Conservation (phyloP, 805 yeast species). For the Blastobotrys robertii region DNA sequence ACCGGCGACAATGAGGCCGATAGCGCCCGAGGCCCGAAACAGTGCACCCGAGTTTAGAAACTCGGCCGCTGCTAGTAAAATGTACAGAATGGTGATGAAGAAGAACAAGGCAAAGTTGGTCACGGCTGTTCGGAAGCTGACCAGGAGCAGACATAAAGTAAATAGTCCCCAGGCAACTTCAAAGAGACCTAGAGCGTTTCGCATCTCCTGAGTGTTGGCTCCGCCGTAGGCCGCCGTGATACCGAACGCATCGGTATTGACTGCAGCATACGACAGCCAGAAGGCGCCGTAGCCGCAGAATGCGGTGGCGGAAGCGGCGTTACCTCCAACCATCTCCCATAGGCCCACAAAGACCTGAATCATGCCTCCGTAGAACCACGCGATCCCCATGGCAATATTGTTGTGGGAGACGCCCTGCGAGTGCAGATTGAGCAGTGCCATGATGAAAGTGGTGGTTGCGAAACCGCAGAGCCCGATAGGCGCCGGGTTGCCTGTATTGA, state of each 20-base stretch:
- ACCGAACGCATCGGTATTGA: slow-evolving; percentile 50
- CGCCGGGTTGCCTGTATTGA: slow-evolving; percentile 44
- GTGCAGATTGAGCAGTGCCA: slow-evolving; percentile 44
- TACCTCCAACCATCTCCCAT: slow-evolving; percentile 56
- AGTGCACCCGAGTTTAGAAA: slow-evolving; percentile 30
- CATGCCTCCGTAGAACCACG: slow-evolving; percentile 55
- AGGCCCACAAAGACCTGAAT: slow-evolving; percentile 53
- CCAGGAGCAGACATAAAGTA: slow-evolving; percentile 42
- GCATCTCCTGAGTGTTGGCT: slow-evolving; percentile 25
- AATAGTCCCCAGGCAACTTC: slow-evolving; percentile 55
- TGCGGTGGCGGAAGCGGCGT: slow-evolving; percentile 61
- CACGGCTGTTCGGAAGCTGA: slow-evolving; percentile 56
- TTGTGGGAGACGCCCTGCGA: slow-evolving; percentile 45
- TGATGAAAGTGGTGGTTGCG: slow-evolving; percentile 52
- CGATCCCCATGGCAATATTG: slow-evolving; percentile 46
- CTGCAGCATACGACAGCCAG: slow-evolving; percentile 58
- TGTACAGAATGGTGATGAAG: slow-evolving; percentile 43
- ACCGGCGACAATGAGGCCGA: slow-evolving; percentile 47
- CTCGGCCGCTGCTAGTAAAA: slow-evolving; percentile 33
- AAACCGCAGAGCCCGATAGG: slow-evolving; percentile 55
- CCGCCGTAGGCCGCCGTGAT: slow-evolving; percentile 43
- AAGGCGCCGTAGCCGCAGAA: slow-evolving; percentile 57
- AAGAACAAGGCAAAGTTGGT: slow-evolving; percentile 52
- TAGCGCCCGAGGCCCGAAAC: slow-evolving; percentile 50
- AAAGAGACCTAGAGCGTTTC: slow-evolving; percentile 49